Conservation (phyloP, 2,329 filamentous ascomycete species). For the Fusarium lateritium region DNA sequence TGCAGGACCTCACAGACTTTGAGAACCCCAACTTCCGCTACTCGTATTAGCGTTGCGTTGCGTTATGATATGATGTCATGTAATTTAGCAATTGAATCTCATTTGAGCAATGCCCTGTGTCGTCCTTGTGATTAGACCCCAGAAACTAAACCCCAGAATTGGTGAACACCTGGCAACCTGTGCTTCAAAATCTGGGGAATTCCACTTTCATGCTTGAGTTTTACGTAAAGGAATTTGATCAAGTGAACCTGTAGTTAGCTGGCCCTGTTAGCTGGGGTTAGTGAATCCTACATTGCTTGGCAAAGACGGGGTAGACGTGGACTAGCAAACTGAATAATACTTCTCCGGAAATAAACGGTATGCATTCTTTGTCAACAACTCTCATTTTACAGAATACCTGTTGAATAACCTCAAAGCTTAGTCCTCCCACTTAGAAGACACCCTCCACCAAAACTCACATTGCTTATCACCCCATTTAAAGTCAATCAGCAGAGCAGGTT, state of each 20-base stretch:
- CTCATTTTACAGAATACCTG: neutral
- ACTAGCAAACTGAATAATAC: neutral
- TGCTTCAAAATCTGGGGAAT: constrained; percentile 25
- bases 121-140: neutral
- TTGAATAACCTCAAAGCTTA: constrained; percentile 11
- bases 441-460: constrained; percentile 63
- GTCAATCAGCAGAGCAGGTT: constrained; percentile 57
- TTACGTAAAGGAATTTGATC: constrained; percentile 34
- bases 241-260: neutral
- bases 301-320: constrained; percentile 6
- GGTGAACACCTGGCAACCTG: neutral
- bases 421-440: constrained; percentile 51
- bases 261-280: neutral
- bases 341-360: neutral
- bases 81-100: constrained; percentile 17
- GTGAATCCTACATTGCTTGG: constrained; percentile 9
- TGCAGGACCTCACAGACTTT: constrained; percentile 50
- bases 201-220: neutral
- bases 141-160: constrained; percentile 8
- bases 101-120: neutral
- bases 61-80: constrained; percentile 16
- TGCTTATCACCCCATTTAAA: constrained; percentile 61
- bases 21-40: constrained; percentile 51
- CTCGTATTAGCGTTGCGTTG: constrained; percentile 35
- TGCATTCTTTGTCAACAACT: neutral